Conservation (phyloP, 768 basidiomycete species). For the Podaxis sp. region DNA sequence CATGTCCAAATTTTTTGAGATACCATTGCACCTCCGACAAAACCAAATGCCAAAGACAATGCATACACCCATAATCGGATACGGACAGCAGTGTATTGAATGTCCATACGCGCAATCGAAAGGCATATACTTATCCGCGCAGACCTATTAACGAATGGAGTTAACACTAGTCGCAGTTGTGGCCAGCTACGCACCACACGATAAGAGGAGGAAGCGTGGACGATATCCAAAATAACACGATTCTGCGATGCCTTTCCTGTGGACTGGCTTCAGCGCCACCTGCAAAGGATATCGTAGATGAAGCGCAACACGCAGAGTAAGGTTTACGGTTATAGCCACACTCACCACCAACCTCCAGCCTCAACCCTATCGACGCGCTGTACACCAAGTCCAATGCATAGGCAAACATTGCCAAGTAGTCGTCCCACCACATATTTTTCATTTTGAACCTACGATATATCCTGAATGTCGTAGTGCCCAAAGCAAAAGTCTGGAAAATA, state of each 20-base stretch:
- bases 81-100: slow-evolving; percentile 1
- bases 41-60: neutral
- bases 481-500: neutral
- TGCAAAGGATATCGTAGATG: neutral
- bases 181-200: neutral
- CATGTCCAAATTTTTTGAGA: slow-evolving; percentile 6
- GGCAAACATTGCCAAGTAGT: slow-evolving; percentile 4
- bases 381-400: neutral
- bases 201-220: slow-evolving; percentile 2
- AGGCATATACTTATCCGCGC: slow-evolving; percentile 10
- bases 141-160: neutral
- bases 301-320: neutral
- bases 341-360: neutral
- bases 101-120: slow-evolving; percentile 4
- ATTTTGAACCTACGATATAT: neutral
- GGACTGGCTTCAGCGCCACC: neutral
- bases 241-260: neutral
- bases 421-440: slow-evolving; percentile 12
- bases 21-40: neutral
- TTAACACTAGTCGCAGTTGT: too few relatives aligned
- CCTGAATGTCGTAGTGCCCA: slow-evolving; percentile 2
- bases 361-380: neutral
- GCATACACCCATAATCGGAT: neutral
- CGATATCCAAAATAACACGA: slow-evolving; percentile 6
- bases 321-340: neutral